phyloP scores from a whole-genome alignment of 768 basidiomycete genomes.

The Rubroboletus pulcherrimus region DNA sequence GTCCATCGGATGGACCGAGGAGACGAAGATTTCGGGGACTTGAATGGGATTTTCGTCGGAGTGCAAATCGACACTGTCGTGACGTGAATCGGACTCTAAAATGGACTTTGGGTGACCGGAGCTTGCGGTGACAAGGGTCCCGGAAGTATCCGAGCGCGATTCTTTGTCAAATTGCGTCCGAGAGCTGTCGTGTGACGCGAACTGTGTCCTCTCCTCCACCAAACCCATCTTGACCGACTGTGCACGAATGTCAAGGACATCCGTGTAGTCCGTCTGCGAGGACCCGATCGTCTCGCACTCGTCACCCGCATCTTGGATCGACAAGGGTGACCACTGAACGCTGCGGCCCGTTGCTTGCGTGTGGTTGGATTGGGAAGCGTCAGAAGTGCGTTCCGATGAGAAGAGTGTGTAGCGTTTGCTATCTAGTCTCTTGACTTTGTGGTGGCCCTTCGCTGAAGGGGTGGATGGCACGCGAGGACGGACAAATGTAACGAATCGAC shows the following conservation, averaged over 20 bases:
- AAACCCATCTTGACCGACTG: neutral
- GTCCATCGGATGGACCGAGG: slow-evolving; percentile 3
- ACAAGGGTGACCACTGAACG: neutral
- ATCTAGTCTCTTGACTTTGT: neutral
- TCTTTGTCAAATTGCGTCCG: slow-evolving; percentile 4
- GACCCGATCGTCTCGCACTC: neutral
- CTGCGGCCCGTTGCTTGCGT: neutral
- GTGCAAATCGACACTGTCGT: neutral
- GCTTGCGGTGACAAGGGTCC: slow-evolving; percentile 16
- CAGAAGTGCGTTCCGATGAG: slow-evolving; percentile 4
- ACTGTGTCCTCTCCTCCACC: neutral
- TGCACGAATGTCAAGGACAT: slow-evolving; percentile 25
- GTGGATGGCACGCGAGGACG: slow-evolving; percentile 13
- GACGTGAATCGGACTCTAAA: slow-evolving; percentile 13
- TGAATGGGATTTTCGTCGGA: slow-evolving; percentile 10
- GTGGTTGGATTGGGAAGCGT: neutral
- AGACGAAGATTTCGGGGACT: neutral
- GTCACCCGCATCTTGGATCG: neutral
- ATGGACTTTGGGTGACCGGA: neutral
- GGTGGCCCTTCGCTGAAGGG: neutral
- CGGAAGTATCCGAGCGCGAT: slow-evolving; percentile 15
- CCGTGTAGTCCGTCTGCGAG: neutral
- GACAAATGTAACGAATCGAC: slow-evolving; percentile 10
- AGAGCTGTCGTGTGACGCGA: neutral
- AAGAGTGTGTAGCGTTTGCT: slow-evolving; percentile 17